Percentiles rank a stretch among this genome's conserved stretches.
Evolutionary conservation across 2,329 filamentous ascomycete species (phyloP).

Genomic region (Colletotrichum noveboracense): DNA sequence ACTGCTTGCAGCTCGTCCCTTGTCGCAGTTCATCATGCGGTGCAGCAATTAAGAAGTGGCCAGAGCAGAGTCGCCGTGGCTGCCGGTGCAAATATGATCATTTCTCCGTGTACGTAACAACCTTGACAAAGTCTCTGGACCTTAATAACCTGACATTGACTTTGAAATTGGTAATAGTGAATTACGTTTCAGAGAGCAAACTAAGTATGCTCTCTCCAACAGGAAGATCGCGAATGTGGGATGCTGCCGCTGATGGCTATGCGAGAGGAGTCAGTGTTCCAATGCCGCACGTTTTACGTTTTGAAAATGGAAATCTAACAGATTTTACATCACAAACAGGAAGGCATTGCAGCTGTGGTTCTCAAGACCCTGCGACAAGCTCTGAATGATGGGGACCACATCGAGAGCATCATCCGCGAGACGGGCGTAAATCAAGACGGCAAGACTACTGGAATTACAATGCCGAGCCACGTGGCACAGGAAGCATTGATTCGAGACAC

Average conservation of each 20-base stretch:
- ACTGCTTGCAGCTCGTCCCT: constrained; percentile 51
- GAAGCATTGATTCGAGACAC: constrained; percentile 28
- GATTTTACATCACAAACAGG: constrained; percentile 55
- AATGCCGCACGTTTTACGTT: constrained; percentile 6
- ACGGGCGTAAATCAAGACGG: constrained; percentile 28
- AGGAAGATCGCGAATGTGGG: constrained; percentile 42
- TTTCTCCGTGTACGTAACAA: not conserved
- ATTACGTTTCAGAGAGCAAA: not conserved
- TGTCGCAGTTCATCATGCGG: constrained; percentile 45
- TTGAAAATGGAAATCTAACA: not conserved
- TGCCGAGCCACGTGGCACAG: constrained; percentile 37
- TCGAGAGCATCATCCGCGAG: constrained; percentile 28
- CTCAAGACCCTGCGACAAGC: constrained; percentile 52
- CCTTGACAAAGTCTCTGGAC: constrained; percentile 1
- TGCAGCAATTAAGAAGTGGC: constrained; percentile 35
- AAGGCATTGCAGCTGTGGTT: constrained; percentile 51
- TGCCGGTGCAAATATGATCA: constrained; percentile 29
- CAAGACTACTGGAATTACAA: constrained; percentile 33
- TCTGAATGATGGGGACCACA: constrained; percentile 33
- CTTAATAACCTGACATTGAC: not conserved
- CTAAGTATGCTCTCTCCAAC: constrained; percentile 39
- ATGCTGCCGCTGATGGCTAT: constrained; percentile 53
- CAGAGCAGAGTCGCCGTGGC: constrained; percentile 31
- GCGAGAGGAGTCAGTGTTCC: constrained; percentile 55
- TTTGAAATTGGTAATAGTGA: not conserved